Evolutionary conservation across 768 basidiomycete genomes (phyloP).

Genomic region (Psilocybe sp.): DNA sequence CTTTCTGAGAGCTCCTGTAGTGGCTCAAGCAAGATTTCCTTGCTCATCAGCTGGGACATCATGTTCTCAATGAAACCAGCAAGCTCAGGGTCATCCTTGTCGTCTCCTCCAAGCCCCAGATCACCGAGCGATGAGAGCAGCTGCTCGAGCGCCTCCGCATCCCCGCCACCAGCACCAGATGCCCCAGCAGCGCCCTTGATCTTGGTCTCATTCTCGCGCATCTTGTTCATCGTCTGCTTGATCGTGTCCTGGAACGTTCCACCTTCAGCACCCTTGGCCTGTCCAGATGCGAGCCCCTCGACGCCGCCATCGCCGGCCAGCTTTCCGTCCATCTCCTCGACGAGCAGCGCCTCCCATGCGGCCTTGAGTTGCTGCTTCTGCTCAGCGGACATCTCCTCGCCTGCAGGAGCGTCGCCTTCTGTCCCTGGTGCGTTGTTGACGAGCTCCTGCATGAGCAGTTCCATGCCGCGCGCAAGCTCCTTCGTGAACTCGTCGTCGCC

Average conservation of each 20-base stretch:
- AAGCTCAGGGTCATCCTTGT: constrained; percentile 48
- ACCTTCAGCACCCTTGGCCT: constrained; percentile 6
- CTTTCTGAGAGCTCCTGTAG: constrained; percentile 76
- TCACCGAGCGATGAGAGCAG: constrained; percentile 49
- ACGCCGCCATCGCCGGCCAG: constrained; percentile 18
- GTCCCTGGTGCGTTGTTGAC: constrained; percentile 27
- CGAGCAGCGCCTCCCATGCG: constrained; percentile 72
- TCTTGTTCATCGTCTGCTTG: constrained; percentile 68
- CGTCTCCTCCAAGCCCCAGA: constrained; percentile 30
- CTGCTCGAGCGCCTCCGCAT: constrained; percentile 43
- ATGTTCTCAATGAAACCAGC: constrained; percentile 73
- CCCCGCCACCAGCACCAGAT: constrained; percentile 12
- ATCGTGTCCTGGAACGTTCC: constrained; percentile 64
- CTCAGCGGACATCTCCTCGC: constrained; percentile 25
- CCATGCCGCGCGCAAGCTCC: constrained; percentile 50
- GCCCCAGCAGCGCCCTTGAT: constrained; percentile 28
- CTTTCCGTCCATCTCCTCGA: constrained; percentile 55
- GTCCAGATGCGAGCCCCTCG: constrained; percentile 6
- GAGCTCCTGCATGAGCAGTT: constrained; percentile 45
- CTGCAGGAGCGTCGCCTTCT: constrained; percentile 18
- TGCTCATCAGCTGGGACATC: constrained; percentile 80
- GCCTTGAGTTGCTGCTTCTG: constrained; percentile 44
- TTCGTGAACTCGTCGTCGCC: constrained; percentile 45
- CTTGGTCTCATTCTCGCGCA: constrained; percentile 64
- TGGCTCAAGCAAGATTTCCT: constrained; percentile 84